Percentiles rank a stretch among this genome's conserved stretches.
These are phyloP conservation scores for Chalciporus pseudorubinellus DNA, from an alignment of 768 basidiomycete genomes.

Conservation along the genomic window DNA sequence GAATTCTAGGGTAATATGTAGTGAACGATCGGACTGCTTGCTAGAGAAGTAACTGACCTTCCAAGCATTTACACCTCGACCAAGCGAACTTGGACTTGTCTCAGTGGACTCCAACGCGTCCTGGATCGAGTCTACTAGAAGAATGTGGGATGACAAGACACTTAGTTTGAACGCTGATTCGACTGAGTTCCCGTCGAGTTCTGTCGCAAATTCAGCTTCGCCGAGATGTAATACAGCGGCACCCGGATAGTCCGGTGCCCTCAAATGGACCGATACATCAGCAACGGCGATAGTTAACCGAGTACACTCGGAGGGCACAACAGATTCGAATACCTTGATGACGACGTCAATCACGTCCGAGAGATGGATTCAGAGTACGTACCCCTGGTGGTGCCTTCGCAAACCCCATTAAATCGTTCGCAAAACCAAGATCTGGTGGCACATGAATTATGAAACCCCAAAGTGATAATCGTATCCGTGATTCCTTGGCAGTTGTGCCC, in stretches of 20 bases:
- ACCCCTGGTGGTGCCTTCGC: constrained; percentile 87
- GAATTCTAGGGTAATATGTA: constrained; percentile 36
- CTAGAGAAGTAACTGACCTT: constrained; percentile 46
- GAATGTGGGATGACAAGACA: constrained; percentile 48
- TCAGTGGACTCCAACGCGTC: constrained; percentile 25
- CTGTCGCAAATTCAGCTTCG: constrained; percentile 66
- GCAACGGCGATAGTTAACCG: constrained; percentile 58
- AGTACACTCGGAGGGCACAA: constrained; percentile 87
- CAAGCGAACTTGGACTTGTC: constrained; percentile 16
- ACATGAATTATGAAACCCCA: constrained; percentile 63
- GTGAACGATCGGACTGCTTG: neutral
- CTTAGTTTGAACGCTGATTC: constrained; percentile 51
- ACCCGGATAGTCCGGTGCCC: constrained; percentile 59
- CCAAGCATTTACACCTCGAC: constrained; percentile 54
- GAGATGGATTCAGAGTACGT: constrained; percentile 30
- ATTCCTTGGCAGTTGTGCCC: constrained; percentile 72
- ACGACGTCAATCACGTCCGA: neutral
- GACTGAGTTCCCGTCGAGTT: constrained; percentile 64
- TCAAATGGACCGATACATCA: constrained; percentile 64
- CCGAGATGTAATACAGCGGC: constrained; percentile 66
- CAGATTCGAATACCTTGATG: constrained; percentile 81
- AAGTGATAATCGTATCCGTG: constrained; percentile 61
- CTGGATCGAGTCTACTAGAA: constrained; percentile 54
- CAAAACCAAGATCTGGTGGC: constrained; percentile 61
- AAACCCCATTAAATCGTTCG: constrained; percentile 59